Evolutionary conservation across 2,329 filamentous ascomycete genomes (phyloP), one percentile per base, ranked within the genome.

Genomic region (Aureobasidium musti): DNA sequence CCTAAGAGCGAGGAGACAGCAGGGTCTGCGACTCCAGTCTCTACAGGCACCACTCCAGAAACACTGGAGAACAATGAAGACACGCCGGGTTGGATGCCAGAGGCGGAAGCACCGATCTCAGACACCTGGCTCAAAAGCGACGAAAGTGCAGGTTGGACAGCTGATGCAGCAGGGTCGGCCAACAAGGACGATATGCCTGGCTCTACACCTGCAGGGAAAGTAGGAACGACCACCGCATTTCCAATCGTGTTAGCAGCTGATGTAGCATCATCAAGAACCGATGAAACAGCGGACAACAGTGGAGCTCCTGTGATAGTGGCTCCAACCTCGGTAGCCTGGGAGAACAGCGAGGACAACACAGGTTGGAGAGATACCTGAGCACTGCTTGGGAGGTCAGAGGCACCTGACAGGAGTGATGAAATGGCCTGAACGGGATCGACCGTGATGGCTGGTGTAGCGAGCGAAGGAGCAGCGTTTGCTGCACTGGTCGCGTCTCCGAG

Each of bases 131-230:
- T 47, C 43, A 61, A 7, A n/a, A 47, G 43, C 2, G 43, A 49
- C n/a, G 41, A 49, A 2, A 61, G 41, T 35, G 28, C 57, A 11
- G 57, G 41, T n/a, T 47, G 41, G 3, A 47, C 19, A 39, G 13
- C n/a, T 10, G 57, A 47, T 35, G 57, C 57, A 19, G 43, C 43
- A 19, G 54, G 54, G 33, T 59, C 54, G 10, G 17, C 26, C 54
- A 59, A 45, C 7, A 59, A 19, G 2, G 54, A 59, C 3, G 54
- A 59, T 19, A 59, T 59, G 10, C 39, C 54, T 13, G 54, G 37
- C 26, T 59, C 8, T 4, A 59, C 19, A 10, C 26, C 54, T 30
- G 54, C 14, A n/a, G 54, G 39, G 28, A 61, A 39, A 6, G 43
- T 37, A 49, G 57, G 57, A 26, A 49, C n/a, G 4, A 23, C 41